phyloP scores from a whole-genome alignment of 2,329 filamentous ascomycete genomes.

The Byssothecium circinans region DNA sequence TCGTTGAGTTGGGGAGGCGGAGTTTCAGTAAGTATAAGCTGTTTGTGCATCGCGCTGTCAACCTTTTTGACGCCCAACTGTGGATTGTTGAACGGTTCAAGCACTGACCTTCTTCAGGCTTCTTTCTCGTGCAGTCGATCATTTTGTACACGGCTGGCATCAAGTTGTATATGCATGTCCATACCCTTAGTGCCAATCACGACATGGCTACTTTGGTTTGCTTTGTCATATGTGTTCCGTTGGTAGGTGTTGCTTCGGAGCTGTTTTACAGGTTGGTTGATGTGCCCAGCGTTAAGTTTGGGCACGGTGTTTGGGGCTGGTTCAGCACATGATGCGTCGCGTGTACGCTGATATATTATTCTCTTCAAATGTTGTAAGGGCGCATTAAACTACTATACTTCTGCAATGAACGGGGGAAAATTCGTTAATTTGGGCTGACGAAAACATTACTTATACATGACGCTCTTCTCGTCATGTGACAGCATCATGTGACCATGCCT shows the following conservation, averaged over 20 bases:
- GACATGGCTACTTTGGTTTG: constrained; percentile 22
- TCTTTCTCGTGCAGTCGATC: constrained; percentile 47
- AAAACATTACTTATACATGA: too few relatives aligned
- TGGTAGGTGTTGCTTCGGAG: constrained; percentile 24
- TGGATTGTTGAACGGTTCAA: too few relatives aligned
- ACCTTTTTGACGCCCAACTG: too few relatives aligned
- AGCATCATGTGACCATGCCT: too few relatives aligned
- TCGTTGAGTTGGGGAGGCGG: constrained; percentile 46
- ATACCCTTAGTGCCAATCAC: constrained; percentile 13
- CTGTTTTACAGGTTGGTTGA: constrained; percentile 36
- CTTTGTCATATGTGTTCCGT: constrained; percentile 27
- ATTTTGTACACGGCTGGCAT: constrained; percentile 49
- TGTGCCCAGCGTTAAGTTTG: constrained; percentile 33
- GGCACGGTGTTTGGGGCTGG: constrained; percentile 26
- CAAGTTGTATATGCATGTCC: constrained; percentile 47
- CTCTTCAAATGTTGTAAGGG: not conserved
- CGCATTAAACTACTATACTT: too few relatives aligned
- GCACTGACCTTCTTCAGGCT: constrained; percentile 30
- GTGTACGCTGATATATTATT: too few relatives aligned
- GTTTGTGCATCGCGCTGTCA: not conserved
- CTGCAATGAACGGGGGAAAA: too few relatives aligned
- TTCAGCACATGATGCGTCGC: too few relatives aligned
- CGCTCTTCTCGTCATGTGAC: too few relatives aligned
- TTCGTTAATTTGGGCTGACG: too few relatives aligned
- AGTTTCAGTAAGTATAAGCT: constrained; percentile 50